Evolutionary conservation across 129 eudicot species (phyloP).

Genomic region (Tanacetum coccineum): DNA sequence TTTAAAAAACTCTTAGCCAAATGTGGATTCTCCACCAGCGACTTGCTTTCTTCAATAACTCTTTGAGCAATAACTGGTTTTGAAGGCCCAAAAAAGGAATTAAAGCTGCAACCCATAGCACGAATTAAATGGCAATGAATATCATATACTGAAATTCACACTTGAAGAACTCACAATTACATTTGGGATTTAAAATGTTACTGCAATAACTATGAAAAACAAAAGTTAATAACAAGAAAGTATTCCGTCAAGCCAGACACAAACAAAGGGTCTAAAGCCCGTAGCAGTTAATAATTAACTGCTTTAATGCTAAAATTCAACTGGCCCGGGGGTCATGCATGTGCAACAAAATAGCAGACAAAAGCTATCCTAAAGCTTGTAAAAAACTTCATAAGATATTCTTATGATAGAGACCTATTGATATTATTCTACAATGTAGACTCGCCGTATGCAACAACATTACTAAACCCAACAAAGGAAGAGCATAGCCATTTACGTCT

Average conservation of each 20-base stretch:
- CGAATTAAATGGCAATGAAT: neutral
- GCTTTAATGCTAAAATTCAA: neutral
- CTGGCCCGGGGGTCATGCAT: neutral
- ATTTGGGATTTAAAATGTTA: slow-evolving; percentile 3
- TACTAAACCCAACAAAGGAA: neutral
- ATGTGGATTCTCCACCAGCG: too few species aligned
- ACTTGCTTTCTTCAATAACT: too few species aligned
- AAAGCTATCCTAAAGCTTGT: neutral
- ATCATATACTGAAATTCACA: neutral
- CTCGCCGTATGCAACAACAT: neutral
- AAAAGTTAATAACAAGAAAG: neutral
- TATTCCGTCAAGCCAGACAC: slow-evolving; percentile 4
- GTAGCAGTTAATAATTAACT: neutral
- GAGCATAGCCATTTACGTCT: too few species aligned
- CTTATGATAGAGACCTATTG: neutral
- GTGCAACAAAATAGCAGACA: neutral
- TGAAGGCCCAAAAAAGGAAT: slow-evolving; percentile 95
- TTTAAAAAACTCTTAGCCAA: too few species aligned
- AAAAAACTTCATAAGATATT: neutral
- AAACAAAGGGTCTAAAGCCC: neutral
- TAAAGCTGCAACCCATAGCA: slow-evolving; percentile 56
- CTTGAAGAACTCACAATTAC: neutral
- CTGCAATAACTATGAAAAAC: neutral
- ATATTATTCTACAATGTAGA: neutral
- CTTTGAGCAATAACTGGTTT: slow-evolving; percentile 94